Base-by-base conservation (phyloP, 2,329 filamentous ascomycete species). In the Ophiostoma himal-ulmi region DNA sequence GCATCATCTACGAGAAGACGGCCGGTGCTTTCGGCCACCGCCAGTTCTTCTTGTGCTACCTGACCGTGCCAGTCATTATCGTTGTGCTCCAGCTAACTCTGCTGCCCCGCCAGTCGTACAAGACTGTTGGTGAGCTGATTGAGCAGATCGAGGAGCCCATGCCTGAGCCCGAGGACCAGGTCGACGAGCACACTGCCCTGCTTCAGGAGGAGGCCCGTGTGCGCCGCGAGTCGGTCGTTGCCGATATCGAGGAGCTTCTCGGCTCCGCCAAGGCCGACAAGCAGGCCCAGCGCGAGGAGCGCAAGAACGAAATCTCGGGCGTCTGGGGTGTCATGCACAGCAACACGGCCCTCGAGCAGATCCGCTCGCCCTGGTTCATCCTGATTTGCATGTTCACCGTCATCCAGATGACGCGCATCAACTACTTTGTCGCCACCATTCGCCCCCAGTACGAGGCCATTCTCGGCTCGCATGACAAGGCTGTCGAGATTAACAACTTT, bases 391-490 rank as follows among this genome's bases (percentile, higher is more conserved):
- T 93, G 26, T 94, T 96, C 78, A 96, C 92, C 5, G 84, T 91
- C 41, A 80, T 91, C 54, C 89, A 91, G 78, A 91, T 91, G 88
- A 89, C 89, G 1, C 85, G 90, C 39, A 96, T 96, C 84, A 96
- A 96, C 81, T 96, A 93, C 82, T 96, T 96, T 77, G 92, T 97
- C 69, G 92, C 93, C 3, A 96, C 93, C 2, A 89, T 96, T 73
- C 86, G 91, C 1, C 84, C 89, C 1, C 93, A 97, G 78, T 96
- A 96, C 80, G 86, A 88, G 64, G 89, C 89, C 75, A 85, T 97
- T 10, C 86, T 97, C 20, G 83, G 83, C 65, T 87, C 87, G 13
- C 82, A 83, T 71, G 78, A 81, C 1, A 83, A 84, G 71, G 91
- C 93, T 0, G 83, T 88, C 10, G 81, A 85, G 70, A 84, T 97